Conservation (phyloP, 371 early-diverging fungal genomes). For the Mortierella sp. region DNA sequence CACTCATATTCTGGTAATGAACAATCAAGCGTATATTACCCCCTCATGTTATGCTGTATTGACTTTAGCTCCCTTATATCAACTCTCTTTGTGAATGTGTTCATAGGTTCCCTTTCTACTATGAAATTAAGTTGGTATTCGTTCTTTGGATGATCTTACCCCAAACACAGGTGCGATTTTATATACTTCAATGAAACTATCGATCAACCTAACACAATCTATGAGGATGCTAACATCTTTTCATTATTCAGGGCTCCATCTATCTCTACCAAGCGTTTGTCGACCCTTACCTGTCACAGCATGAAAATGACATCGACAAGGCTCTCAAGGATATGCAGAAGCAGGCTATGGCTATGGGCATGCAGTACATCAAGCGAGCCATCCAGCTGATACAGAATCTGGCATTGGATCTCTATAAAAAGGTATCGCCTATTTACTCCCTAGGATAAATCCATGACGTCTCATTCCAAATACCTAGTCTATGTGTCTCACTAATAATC, state of each 20-base stretch:
- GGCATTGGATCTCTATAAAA: slow-evolving; percentile 33
- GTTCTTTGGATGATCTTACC: slow-evolving; percentile 56
- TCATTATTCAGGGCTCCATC: slow-evolving; percentile 40
- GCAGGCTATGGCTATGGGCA: slow-evolving; percentile 45
- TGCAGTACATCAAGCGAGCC: slow-evolving; percentile 47
- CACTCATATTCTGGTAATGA: slow-evolving; percentile 51
- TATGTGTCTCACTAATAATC: background rate
- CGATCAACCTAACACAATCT: background rate
- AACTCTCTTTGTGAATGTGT: background rate
- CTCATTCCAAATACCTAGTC: background rate
- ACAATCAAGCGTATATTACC: background rate
- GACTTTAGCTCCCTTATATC: background rate
- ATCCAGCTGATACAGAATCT: slow-evolving; percentile 36
- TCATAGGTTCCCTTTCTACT: slow-evolving; percentile 51
- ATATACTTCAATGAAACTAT: background rate
- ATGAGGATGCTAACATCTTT: background rate
- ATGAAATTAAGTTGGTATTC: slow-evolving; percentile 46
- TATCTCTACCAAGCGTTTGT: slow-evolving; percentile 45
- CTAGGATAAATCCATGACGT: background rate
- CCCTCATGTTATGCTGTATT: background rate
- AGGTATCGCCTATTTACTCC: slow-evolving; percentile 18
- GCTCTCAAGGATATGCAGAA: slow-evolving; percentile 40
- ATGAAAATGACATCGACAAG: slow-evolving; percentile 48
- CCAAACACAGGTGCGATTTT: slow-evolving; percentile 44
- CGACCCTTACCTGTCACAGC: slow-evolving; percentile 43